Conservation (phyloP, 805 yeast genomes). For the Metschnikowia hibisci region DNA sequence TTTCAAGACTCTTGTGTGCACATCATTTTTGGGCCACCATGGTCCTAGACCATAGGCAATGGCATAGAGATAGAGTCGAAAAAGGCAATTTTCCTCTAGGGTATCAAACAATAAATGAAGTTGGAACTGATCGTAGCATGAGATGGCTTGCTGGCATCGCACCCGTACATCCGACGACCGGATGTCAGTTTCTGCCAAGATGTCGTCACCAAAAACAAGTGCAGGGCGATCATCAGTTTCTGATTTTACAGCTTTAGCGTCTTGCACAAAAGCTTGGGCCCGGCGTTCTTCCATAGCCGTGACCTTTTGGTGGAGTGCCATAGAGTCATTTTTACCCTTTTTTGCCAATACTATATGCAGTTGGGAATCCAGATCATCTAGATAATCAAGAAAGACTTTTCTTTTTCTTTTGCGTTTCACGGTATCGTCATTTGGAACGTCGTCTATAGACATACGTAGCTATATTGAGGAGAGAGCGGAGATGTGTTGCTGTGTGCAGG, state of each 20-base stretch:
- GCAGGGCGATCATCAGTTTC: slow-evolving; percentile 8
- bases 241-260: background rate
- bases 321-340: no score
- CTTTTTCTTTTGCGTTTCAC: background rate
- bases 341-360: background rate
- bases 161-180: slow-evolving; percentile 1
- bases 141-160: slow-evolving; percentile 2
- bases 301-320: slow-evolving; percentile 3
- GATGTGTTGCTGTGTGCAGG: background rate
- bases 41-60: slow-evolving; percentile 6
- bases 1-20: slow-evolving; percentile 7
- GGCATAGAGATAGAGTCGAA: slow-evolving; percentile 16
- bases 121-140: slow-evolving; percentile 8
- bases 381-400: background rate
- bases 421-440: background rate
- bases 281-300: slow-evolving; percentile 1
- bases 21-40: slow-evolving; percentile 8
- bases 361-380: background rate
- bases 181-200: slow-evolving; percentile 4
- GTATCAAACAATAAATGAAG: slow-evolving; percentile 11
- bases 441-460: background rate
- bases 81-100: slow-evolving; percentile 10
- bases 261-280: background rate
- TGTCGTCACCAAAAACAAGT: slow-evolving; percentile 9
- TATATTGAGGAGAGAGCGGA: background rate